phyloP scores from a whole-genome alignment of 768 basidiomycete genomes.

The Tephrocybe sp. region DNA sequence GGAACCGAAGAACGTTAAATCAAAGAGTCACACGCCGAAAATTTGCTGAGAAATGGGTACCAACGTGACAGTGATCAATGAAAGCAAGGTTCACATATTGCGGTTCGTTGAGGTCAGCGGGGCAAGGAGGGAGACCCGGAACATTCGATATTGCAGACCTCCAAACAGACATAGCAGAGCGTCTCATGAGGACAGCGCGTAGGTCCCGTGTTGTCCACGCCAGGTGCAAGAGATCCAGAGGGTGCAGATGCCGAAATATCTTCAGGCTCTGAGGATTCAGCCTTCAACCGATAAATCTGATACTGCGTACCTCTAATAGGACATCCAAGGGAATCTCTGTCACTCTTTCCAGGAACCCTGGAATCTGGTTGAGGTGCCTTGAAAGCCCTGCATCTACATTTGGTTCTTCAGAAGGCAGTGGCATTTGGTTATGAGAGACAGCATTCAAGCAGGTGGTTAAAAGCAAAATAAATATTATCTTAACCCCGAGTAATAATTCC shows the following conservation, averaged over 20 bases:
- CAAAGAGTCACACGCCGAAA: neutral
- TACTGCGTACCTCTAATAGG: slow-evolving; percentile 28
- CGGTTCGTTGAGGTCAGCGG: slow-evolving; percentile 42
- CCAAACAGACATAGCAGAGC: slow-evolving; percentile 38
- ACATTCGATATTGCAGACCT: slow-evolving; percentile 30
- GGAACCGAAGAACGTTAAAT: slow-evolving; percentile 1
- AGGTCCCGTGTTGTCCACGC: slow-evolving; percentile 42
- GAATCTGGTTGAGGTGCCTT: neutral
- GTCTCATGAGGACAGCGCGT: slow-evolving; percentile 38
- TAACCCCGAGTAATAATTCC: slow-evolving; percentile 5
- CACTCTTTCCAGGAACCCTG: slow-evolving; percentile 10
- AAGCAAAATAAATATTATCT: neutral
- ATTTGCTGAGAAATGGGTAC: slow-evolving; percentile 15
- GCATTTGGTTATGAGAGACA: neutral
- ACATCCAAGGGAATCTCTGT: slow-evolving; percentile 26
- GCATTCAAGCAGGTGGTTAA: neutral
- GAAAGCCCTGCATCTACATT: neutral
- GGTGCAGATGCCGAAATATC: slow-evolving; percentile 45
- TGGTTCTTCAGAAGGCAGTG: neutral
- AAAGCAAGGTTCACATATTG: slow-evolving; percentile 48
- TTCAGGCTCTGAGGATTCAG: slow-evolving; percentile 24
- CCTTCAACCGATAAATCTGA: neutral
- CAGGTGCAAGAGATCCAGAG: slow-evolving; percentile 45
- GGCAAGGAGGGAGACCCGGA: slow-evolving; percentile 39
- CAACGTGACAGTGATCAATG: slow-evolving; percentile 43